Base-by-base conservation (phyloP, 345 rosid species). In the Arabis hirsuta region DNA sequence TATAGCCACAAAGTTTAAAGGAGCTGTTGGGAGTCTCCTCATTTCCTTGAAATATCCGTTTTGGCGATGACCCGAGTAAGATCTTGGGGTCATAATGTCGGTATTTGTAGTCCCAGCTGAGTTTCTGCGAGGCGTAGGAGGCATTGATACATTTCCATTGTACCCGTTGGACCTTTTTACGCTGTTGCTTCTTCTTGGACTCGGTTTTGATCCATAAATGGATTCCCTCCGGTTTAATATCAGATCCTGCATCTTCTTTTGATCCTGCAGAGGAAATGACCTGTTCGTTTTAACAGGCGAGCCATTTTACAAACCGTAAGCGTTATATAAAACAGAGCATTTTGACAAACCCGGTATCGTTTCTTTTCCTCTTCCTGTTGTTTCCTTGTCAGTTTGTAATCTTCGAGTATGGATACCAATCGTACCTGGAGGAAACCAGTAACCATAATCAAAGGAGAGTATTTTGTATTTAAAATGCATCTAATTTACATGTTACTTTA, bases 231-330 rank as follows among this genome's bases (percentile, higher is more conserved):
- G 85, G 2, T 85, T 86, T 51, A 89, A 48, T 46, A 87, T 74
- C 59, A 89, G 84, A 84, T 90, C 99, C 79, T 90, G 99, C 67
- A 89, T 82, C 85, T 91, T 95, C 89, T 95, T 95, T 71, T 91
- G 96, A 82, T 88, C 96, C 97, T 95, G 80, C 51, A 36, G 65
- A 84, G 57, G n/a, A 19, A 38, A 39, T 13, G 12, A 62, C 16
- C 14, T 20, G 20, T 2, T 47, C 12, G 13, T 31, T 42, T n/a
- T 42, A 57, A 32, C 16, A 55, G 3, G 10, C 34, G 3, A 60
- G 51, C 24, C 2, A n/a, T 36, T 14, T 34, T 34, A 9, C 62
- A 27, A 44, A 45, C 19, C 56, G 29, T 29, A 2, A 63, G 32
- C 16, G 14, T 42, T 12, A 55, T 24, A 12, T 13, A n/a, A 43